These are phyloP conservation scores for Diplodia mutila DNA, from an alignment of 2,329 filamentous ascomycete species.

Conservation along the genomic window DNA sequence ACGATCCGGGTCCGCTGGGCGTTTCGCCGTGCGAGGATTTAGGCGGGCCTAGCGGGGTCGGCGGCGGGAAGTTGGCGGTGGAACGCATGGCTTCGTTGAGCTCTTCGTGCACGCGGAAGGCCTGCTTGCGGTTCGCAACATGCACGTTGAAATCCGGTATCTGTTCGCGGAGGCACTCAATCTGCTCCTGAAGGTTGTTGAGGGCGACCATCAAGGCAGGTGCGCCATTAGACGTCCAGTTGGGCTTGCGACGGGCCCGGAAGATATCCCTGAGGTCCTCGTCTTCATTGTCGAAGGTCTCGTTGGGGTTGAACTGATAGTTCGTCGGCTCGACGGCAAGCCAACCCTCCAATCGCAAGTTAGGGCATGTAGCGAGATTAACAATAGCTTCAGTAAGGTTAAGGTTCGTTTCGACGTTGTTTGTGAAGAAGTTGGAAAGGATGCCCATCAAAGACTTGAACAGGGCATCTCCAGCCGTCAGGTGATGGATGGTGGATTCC, in stretches of 20 bases:
- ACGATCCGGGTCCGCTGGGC: conserved; percentile 34
- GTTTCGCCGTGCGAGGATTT: conserved; percentile 11
- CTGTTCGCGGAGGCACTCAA: conserved; percentile 47
- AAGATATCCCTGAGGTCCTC: conserved; percentile 40
- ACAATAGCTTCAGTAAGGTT: conserved; percentile 83
- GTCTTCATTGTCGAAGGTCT: conserved; percentile 31
- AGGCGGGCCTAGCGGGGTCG: conserved; percentile 29
- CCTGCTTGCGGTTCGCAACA: conserved; percentile 53
- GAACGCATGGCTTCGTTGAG: conserved; percentile 46
- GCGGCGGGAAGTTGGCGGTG: conserved; percentile 31
- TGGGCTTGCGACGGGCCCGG: conserved; percentile 41
- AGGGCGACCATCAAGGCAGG: conserved; percentile 50
- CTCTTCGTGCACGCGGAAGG: conserved; percentile 53
- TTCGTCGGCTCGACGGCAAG: conserved; percentile 69
- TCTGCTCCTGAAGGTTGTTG: conserved; percentile 46
- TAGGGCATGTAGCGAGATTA: conserved; percentile 80
- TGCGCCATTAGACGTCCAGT: conserved; percentile 41
- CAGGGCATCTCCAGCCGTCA: conserved; percentile 66
- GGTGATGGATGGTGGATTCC: conserved; percentile 62
- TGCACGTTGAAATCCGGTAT: conserved; percentile 54
- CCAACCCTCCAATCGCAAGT: conserved; percentile 89
- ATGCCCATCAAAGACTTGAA: conserved; percentile 59
- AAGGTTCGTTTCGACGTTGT: conserved; percentile 88
- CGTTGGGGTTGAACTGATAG: conserved; percentile 39
- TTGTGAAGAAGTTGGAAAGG: conserved; percentile 81